These are phyloP conservation scores for Marchantia paleacea DNA, from an alignment of 225 moss, liverwort and hornwort species.

Conservation along the genomic window DNA sequence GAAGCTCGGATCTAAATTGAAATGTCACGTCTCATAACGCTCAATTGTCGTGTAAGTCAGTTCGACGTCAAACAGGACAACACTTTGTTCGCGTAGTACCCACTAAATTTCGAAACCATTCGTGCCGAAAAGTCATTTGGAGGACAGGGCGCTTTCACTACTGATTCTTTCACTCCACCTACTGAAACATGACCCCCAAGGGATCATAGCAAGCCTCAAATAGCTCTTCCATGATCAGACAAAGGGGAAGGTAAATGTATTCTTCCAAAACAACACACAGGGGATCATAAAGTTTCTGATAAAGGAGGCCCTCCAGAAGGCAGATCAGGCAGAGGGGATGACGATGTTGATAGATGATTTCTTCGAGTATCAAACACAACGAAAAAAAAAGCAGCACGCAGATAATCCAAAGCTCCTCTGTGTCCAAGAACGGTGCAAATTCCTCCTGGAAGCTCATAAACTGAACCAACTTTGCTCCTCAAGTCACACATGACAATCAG, in stretches of 20 bases:
- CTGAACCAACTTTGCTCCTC: neutral
- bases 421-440: conserved; percentile 30
- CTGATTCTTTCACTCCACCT: neutral
- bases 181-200: conserved; percentile 36
- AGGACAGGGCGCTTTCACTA: too few species aligned
- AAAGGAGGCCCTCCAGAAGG: conserved; percentile 74
- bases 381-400: conserved; percentile 39
- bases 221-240: conserved; percentile 65
- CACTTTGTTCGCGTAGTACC: too few species aligned
- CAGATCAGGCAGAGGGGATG: conserved; percentile 74
- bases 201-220: conserved; percentile 53
- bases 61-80: too few species aligned
- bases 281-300: conserved; percentile 83
- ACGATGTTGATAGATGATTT: conserved; percentile 71
- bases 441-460: conserved; percentile 43
- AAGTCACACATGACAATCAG: neutral
- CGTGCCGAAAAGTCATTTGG: neutral
- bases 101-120: too few species aligned
- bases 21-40: neutral
- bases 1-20: neutral
- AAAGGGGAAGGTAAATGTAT: conserved; percentile 67
- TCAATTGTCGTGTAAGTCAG: neutral
- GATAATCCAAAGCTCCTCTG: conserved; percentile 47
- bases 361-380: conserved; percentile 60
- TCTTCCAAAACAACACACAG: conserved; percentile 70